Base-by-base conservation (phyloP, 345 rosid genomes). In the Pistacia vera region DNA sequence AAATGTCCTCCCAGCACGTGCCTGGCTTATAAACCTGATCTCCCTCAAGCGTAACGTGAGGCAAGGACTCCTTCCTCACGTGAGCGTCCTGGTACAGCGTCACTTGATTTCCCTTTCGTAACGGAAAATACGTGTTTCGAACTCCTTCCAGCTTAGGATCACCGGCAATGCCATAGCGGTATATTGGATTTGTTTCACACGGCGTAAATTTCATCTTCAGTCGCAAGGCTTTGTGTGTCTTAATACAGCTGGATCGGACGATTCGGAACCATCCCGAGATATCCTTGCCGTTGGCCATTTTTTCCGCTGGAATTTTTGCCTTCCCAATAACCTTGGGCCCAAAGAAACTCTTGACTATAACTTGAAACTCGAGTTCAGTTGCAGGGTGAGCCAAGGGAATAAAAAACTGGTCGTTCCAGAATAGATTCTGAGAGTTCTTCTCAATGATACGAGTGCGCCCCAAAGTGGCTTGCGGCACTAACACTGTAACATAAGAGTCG, bases 1-100 rank as follows among this genome's bases (percentile, higher is more conserved):
- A 96, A 33, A 96, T 90, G 79, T 96, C 99, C 78, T 96, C 99
- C 99, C 99, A 96, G 71, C 99, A 96, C 5, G 82, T 85, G 0
- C 71, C 84, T 0, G 85, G 93, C 78, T 58, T 72, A 63, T 82
- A 93, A 59, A 84, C 79, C 63, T 75, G 75, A 56, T 90, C 87
- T 0, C 66, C 79, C 16, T 92, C 95, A 68, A 93, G 61, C 44
- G 71, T 48, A 18, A 93, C 86, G 51, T 78, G 76, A 2, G 91
- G 92, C 79, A 85, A 79, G 70, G 30, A 28, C 30, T 2, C 30
- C 30, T 28, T 2, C 30, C 2, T 28, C 30, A 28, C 30, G 30
- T 28, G 71, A 79, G 99, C 99, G 49, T 96, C 99, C 54, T 96
- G 98, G 78, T 96, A 96, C 80, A 92, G 85, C 22, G 74, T 92